Evolutionary conservation across 2,329 filamentous ascomycete species (phyloP).

Genomic region (Penicillium griseofulvum): DNA sequence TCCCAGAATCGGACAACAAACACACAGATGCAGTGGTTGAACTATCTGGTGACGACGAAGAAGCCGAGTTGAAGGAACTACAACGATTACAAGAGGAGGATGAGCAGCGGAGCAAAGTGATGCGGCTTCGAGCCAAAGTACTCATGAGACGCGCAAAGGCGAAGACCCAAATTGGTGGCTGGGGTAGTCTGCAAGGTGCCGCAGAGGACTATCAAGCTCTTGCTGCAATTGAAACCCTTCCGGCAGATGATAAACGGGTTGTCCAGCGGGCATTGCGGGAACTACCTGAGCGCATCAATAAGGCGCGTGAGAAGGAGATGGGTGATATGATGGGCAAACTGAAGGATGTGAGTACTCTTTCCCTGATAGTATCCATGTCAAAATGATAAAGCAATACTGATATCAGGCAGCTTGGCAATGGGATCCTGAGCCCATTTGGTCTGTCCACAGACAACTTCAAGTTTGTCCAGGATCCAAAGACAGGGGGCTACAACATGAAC

Average conservation of each 20-base stretch:
- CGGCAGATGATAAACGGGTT: conserved; percentile 63
- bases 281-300: conserved; percentile 68
- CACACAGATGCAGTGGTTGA: conserved; percentile 47
- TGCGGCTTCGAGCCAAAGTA: conserved; percentile 76
- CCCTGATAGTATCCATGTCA: not conserved
- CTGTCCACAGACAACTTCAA: conserved; percentile 93
- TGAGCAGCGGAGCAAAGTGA: conserved; percentile 61
- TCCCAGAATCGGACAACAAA: conserved; percentile 6
- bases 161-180: conserved; percentile 67
- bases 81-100: conserved; percentile 45
- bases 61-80: conserved; percentile 43
- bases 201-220: conserved; percentile 76
- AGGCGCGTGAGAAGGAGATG: conserved; percentile 82
- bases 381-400: not conserved
- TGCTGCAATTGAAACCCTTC: conserved; percentile 58
- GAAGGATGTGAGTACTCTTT: conserved; percentile 61
- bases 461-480: conserved; percentile 85
- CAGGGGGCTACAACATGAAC: conserved; percentile 91
- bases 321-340: conserved; percentile 97
- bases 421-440: conserved; percentile 88
- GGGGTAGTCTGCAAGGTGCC: conserved; percentile 76
- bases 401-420: conserved; percentile 70
- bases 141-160: conserved; percentile 76
- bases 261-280: conserved; percentile 64
- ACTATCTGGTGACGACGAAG: conserved; percentile 44